These are phyloP conservation scores for Xylaria sp. DNA, from an alignment of 2,329 filamentous ascomycete species.

Conservation along the genomic window DNA sequence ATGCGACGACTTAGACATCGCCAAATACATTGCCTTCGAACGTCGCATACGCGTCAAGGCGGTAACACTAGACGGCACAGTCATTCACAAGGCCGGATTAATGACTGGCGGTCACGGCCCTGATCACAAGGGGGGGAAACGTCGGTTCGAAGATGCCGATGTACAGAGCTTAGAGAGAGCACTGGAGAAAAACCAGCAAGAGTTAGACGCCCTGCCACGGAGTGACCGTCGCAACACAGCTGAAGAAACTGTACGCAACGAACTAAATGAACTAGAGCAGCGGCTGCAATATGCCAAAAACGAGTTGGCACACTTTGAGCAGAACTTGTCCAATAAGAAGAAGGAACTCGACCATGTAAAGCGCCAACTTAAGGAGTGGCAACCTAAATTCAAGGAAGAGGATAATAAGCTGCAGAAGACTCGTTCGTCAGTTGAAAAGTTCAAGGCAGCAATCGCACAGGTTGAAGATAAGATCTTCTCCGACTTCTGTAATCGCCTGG, in stretches of 20 bases:
- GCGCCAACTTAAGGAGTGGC: conserved; percentile 74
- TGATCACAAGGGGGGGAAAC: conserved; percentile 74
- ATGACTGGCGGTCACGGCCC: conserved; percentile 94
- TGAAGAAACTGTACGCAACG: conserved; percentile 81
- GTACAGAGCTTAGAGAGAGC: conserved; percentile 82
- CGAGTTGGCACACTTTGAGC: conserved; percentile 78
- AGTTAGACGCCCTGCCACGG: conserved; percentile 81
- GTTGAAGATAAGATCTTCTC: conserved; percentile 90
- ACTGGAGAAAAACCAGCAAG: conserved; percentile 75
- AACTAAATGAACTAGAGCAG: conserved; percentile 80
- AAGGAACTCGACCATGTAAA: conserved; percentile 78
- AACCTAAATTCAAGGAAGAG: conserved; percentile 80
- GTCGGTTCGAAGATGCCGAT: conserved; percentile 88
- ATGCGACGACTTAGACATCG: conserved; percentile 84
- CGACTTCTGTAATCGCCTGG: conserved; percentile 83
- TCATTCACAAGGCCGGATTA: conserved; percentile 94
- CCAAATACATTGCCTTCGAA: conserved; percentile 88
- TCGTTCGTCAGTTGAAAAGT: conserved; percentile 56
- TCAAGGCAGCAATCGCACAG: conserved; percentile 69
- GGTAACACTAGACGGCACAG: conserved; percentile 91
- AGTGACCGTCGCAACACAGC: conserved; percentile 75
- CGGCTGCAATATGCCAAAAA: conserved; percentile 73
- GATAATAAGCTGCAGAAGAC: conserved; percentile 68
- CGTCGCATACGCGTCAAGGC: conserved; percentile 88
- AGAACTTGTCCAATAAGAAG: conserved; percentile 83